Evolutionary conservation across 495 filamentous ascomycete genomes (phyloP).

Genomic region (Aspergillus ostianus): DNA sequence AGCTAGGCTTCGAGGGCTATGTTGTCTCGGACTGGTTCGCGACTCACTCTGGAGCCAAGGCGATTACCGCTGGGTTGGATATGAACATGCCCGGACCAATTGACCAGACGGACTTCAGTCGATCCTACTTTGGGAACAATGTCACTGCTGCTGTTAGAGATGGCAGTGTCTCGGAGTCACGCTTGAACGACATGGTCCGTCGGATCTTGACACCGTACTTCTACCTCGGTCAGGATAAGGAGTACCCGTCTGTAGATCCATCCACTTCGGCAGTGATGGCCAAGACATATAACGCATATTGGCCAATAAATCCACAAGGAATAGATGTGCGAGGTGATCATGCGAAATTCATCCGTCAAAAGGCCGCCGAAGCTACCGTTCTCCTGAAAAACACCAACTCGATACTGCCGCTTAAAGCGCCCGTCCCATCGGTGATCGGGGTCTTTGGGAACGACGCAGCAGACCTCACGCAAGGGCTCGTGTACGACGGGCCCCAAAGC

Average conservation of each 20-base stretch:
- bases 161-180: slow-evolving; percentile 35
- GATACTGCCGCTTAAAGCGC: slow-evolving; percentile 50
- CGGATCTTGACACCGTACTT: slow-evolving; percentile 55
- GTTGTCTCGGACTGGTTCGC: slow-evolving; percentile 65
- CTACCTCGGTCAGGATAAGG: slow-evolving; percentile 45
- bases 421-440: slow-evolving; percentile 34
- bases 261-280: slow-evolving; percentile 31
- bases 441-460: slow-evolving; percentile 65
- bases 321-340: slow-evolving; percentile 54
- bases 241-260: slow-evolving; percentile 44
- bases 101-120: slow-evolving; percentile 21
- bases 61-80: slow-evolving; percentile 56
- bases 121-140: slow-evolving; percentile 12
- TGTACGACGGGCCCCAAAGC: slow-evolving; percentile 29
- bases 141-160: slow-evolving; percentile 44
- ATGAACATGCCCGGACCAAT: slow-evolving; percentile 54
- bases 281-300: not conserved
- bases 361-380: slow-evolving; percentile 55
- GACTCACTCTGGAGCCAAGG: slow-evolving; percentile 51
- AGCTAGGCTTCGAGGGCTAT: slow-evolving; percentile 64
- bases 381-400: slow-evolving; percentile 58
- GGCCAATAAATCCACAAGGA: slow-evolving; percentile 40
- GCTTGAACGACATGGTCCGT: slow-evolving; percentile 51
- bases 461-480: slow-evolving; percentile 39
- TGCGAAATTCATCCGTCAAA: slow-evolving; percentile 49